Evolutionary conservation across 352 stramenopile species (phyloP), one percentile per base, ranked within the genome.

Genomic region (Phytopythium ostracodes): DNA sequence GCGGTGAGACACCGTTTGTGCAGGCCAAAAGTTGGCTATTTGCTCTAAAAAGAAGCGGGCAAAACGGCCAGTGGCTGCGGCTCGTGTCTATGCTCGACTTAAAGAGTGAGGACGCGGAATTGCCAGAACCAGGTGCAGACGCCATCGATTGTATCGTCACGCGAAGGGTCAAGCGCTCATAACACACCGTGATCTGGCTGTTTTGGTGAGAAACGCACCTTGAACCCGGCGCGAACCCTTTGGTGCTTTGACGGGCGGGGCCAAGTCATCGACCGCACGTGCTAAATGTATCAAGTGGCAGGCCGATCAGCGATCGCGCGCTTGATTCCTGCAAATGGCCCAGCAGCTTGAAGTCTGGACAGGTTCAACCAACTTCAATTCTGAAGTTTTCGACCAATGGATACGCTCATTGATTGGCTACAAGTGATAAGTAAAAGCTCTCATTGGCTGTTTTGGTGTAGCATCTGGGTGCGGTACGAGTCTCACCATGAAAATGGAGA

Each of bases 41-140:
- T n/a, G 4, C 4, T n/a, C 7, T 20, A 25, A 49, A 38, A 38
- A 38, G 33, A 38, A 38, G 33, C 33, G 10, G 33, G 29, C 33
- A 14, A 38, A 38, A 38, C 33, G 10, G 33, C 29, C 29, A 33
- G 29, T 18, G 17, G 40, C 17, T 22, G n/a, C 42, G 42, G 22
- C 44, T 29, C 44, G 44, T 51, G 22, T 51, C 22, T 51, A 51
- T 51, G 44, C 44, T 17, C 44, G 22, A 22, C 44, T 18, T 17
- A 20, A 7, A n/a, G n/a, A n/a, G n/a, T n/a, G n/a, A n/a, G n/a
- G n/a, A n/a, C n/a, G n/a, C n/a, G n/a, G 38, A n/a, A 10, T 12
- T 51, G 44, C 44, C 44, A 51, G 44, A 51, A 49, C 17, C 42
- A 49, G 42, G 42, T 25, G n/a, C 20, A 44, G 40, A 22, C 40